phyloP scores from a whole-genome alignment of 768 basidiomycete species.

The Macrolepiota dolichaula region DNA sequence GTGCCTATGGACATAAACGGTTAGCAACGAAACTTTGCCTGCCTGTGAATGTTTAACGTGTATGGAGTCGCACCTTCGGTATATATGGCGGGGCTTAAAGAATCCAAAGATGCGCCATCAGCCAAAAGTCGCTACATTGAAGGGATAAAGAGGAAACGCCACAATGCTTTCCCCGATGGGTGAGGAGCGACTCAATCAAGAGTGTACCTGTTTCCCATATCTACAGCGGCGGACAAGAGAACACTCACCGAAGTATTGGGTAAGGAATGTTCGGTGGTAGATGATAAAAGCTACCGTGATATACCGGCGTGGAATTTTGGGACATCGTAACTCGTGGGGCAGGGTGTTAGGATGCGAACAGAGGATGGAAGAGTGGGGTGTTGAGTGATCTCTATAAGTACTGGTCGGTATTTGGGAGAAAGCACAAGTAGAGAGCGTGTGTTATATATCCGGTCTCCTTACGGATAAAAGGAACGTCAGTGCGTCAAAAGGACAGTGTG shows the following conservation, averaged over 20 bases:
- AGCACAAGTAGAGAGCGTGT: background rate
- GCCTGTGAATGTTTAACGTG: background rate
- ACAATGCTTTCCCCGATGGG: background rate
- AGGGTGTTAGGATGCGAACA: background rate
- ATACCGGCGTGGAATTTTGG: background rate
- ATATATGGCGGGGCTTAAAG: constrained; percentile 1
- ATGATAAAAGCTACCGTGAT: background rate
- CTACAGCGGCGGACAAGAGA: background rate
- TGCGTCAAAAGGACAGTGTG: constrained; percentile 9
- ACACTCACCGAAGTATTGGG: constrained; percentile 8
- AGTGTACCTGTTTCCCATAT: background rate
- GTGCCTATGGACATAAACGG: constrained; percentile 9
- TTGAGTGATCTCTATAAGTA: background rate
- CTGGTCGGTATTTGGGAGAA: constrained; percentile 4
- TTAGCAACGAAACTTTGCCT: constrained; percentile 9
- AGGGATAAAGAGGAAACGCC: background rate
- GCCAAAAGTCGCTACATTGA: background rate
- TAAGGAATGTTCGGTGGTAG: background rate
- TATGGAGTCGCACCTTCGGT: constrained; percentile 6
- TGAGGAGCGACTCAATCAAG: background rate
- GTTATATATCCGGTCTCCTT: background rate
- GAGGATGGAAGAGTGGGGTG: background rate
- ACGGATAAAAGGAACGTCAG: constrained; percentile 3
- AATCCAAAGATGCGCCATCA: background rate
- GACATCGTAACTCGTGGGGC: constrained; percentile 2